phyloP scores from a whole-genome alignment of 441 rosid genomes.

The Biscutella laevigata region DNA sequence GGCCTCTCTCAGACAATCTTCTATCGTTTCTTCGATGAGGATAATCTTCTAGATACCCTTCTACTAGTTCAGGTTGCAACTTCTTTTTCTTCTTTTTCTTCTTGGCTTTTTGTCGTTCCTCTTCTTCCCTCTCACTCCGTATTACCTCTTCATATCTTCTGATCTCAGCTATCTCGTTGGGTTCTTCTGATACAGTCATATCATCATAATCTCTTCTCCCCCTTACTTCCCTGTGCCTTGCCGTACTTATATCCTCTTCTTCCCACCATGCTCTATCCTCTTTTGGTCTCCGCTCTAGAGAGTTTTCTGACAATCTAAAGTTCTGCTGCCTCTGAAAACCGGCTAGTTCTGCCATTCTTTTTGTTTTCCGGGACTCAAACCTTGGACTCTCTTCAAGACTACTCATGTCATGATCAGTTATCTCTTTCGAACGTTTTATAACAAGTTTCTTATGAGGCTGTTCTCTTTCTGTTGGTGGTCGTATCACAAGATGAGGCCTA shows the following conservation, averaged over 20 bases:
- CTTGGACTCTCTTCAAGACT: constrained; percentile 69
- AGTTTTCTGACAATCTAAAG: constrained; percentile 33
- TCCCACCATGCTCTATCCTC: constrained; percentile 74
- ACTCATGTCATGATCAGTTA: constrained; percentile 58
- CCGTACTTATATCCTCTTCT: constrained; percentile 71
- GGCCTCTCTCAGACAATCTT: constrained; percentile 62
- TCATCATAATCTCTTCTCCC: constrained; percentile 34
- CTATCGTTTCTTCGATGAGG: constrained; percentile 52
- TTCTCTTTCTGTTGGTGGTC: constrained; percentile 71
- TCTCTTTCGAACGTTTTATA: constrained; percentile 69
- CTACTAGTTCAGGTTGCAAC: constrained; percentile 40
- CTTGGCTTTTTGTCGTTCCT: constrained; percentile 66
- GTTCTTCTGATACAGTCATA: constrained; percentile 41
- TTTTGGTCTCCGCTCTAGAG: constrained; percentile 45
- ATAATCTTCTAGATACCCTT: constrained; percentile 57
- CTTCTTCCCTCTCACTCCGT: constrained; percentile 80
- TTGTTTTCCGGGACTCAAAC: constrained; percentile 63
- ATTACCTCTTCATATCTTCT: constrained; percentile 63
- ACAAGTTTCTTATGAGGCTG: constrained; percentile 68
- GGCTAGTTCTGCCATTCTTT: constrained; percentile 72
- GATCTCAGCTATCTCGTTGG: constrained; percentile 55
- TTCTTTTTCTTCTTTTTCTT: constrained; percentile 76
- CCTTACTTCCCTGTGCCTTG: constrained; percentile 44
- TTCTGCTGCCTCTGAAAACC: constrained; percentile 52
- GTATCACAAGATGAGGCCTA: constrained; percentile 62